Conservation (phyloP, 1,139 yeast species). For the Geotrichum bryndzae region DNA sequence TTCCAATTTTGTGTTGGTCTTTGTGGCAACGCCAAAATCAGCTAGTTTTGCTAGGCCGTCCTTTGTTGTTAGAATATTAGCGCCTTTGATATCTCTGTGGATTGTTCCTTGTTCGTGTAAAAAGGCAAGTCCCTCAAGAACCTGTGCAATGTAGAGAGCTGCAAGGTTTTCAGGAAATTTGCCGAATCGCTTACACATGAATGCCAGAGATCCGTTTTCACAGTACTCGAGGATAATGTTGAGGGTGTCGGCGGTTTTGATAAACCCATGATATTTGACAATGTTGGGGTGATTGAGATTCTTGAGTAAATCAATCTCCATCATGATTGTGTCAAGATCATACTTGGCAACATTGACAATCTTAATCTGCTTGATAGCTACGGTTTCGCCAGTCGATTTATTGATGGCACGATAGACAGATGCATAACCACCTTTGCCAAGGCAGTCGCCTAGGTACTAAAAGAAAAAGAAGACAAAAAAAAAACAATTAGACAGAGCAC, state of each 20-base stretch:
- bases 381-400: slow-evolving; percentile 56
- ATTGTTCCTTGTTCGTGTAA: slow-evolving; percentile 68
- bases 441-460: slow-evolving; percentile 46
- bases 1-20: slow-evolving; percentile 23
- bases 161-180: slow-evolving; percentile 55
- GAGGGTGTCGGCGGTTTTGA: slow-evolving; percentile 58
- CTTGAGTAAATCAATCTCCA: slow-evolving; percentile 47
- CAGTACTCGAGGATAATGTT: slow-evolving; percentile 76
- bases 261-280: slow-evolving; percentile 85
- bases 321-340: slow-evolving; percentile 37
- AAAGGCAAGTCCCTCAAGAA: slow-evolving; percentile 63
- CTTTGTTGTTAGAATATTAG: slow-evolving; percentile 60
- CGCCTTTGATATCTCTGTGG: slow-evolving; percentile 75
- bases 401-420: slow-evolving; percentile 66
- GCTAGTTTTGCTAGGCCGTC: slow-evolving; percentile 62
- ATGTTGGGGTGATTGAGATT: slow-evolving; percentile 83
- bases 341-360: slow-evolving; percentile 39
- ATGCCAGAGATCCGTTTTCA: slow-evolving; percentile 77
- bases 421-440: slow-evolving; percentile 81
- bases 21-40: slow-evolving; percentile 74
- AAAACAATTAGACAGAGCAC: not conserved
- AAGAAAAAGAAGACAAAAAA: not conserved
- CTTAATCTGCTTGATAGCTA: slow-evolving; percentile 79
- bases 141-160: slow-evolving; percentile 58
- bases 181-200: slow-evolving; percentile 52